A percentile compares a stretch with the other conserved stretches of the same genome.
These are phyloP conservation scores for Candida awuae DNA, from an alignment of 805 yeast species.

Conservation along the genomic window DNA sequence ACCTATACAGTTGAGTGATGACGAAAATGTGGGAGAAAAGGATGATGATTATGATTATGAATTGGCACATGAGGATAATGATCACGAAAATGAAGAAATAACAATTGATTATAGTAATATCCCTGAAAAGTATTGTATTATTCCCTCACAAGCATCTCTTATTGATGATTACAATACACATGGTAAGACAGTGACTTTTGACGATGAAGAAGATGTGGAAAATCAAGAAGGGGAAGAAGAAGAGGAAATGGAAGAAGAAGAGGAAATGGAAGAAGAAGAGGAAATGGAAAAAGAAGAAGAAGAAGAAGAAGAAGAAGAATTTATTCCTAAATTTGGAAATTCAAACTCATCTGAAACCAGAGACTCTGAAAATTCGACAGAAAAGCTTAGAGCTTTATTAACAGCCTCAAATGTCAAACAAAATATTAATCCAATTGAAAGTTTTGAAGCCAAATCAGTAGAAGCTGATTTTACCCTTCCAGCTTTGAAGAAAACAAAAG, in stretches of 20 bases:
- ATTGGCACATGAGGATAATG: slow-evolving; percentile 24
- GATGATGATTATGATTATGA: slow-evolving; percentile 33
- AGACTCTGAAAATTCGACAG: slow-evolving; percentile 42
- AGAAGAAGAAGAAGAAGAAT: not conserved
- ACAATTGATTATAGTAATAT: slow-evolving; percentile 20
- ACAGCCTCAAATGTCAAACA: slow-evolving; percentile 30
- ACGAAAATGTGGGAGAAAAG: slow-evolving; percentile 32
- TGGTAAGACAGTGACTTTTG: slow-evolving; percentile 6
- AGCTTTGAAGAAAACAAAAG: slow-evolving; percentile 32
- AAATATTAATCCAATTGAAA: not conserved
- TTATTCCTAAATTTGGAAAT: slow-evolving; percentile 41
- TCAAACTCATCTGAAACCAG: slow-evolving; percentile 9
- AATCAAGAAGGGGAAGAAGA: not conserved
- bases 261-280: slow-evolving; percentile 3
- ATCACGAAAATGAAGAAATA: slow-evolving; percentile 24
- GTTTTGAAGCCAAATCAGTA: slow-evolving; percentile 4
- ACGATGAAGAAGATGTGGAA: slow-evolving; percentile 13
- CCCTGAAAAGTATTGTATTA: slow-evolving; percentile 20
- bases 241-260: not conserved
- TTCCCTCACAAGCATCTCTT: slow-evolving; percentile 15
- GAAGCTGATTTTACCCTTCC: not conserved
- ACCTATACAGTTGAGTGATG: slow-evolving; percentile 34
- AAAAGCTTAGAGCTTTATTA: slow-evolving; percentile 53
- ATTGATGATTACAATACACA: slow-evolving; percentile 23
- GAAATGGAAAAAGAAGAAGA: not conserved